Base-by-base conservation (phyloP, 1,139 yeast genomes). In the Kluyveromyces sp. region DNA sequence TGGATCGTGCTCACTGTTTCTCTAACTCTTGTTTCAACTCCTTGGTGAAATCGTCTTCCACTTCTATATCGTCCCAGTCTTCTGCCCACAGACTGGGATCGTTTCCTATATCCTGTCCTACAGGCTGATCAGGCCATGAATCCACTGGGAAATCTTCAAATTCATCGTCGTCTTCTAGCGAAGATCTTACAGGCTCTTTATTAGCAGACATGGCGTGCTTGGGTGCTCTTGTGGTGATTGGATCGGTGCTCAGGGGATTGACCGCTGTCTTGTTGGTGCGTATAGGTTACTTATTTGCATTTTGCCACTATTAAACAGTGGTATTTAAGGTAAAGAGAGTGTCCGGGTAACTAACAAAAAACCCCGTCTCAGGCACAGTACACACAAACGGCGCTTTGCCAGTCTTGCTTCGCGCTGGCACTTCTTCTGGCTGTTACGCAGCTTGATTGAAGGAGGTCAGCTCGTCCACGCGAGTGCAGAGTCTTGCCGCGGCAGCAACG, bases 111-210 rank as follows among this genome's bases (percentile, higher is more conserved):
- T 51, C 57, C 31, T 50, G 54, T n/a, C 75, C 59, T 9, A 75
- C 61, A 35, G 74, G 73, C 33, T 67, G 67, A 33, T 69, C 72
- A 25, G 71, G 66, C 83, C 83, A 78, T 48, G 75, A 76, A 66
- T 86, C 95, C 43, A 79, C 88, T 3, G 95, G 96, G 65, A 88
- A 88, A 60, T 88, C 96, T 68, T 88, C 96, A 63, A 88, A 88
- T 64, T 87, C 96, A 62, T 88, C 96, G 60, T 88, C 96, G 55
- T 86, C 95, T 60, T 87, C 96, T 46, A 87, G 69, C 2, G 89
- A 75, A 57, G 77, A 56, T 45, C 50, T 55, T 22, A 15, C 32
- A 8, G 42, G 45, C 26, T 38, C 36, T 29, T 45, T 42, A 9
- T 40, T 43, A 9, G 26, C 9, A 7, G 38, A 36, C 42, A 46